Base-by-base conservation (phyloP, 176 grass and related monocot species). In the Themeda triandra region DNA sequence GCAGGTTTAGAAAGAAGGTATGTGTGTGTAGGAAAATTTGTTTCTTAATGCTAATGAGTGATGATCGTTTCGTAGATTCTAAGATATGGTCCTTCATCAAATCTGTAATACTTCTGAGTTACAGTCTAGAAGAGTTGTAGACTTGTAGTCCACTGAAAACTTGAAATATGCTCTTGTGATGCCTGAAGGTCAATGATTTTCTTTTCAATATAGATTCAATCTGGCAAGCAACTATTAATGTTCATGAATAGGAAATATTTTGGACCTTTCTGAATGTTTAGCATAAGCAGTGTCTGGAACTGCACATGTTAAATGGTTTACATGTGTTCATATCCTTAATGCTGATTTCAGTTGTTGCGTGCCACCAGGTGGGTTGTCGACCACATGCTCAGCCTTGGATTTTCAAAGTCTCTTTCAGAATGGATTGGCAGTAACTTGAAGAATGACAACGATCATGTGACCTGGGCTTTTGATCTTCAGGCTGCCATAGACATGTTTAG, bases 391-490 rank as follows among this genome's bases (percentile, higher is more conserved):
- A 86, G 71, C 63, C 88, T 99, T 63, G 93, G 96, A 70, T 96
- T 99, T 89, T 99, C 96, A 8, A 96, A 94, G 49, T 81, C 87
- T 27, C 91, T 96, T 80, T 94, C 96, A 75, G 88, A 94, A 76
- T 99, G 96, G 96, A 96, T 99, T 35, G 96, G 93, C 37, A 94
- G 88, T 89, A 99, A 99, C 79, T 85, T 94, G 67, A 95, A 90
- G 62, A 95, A 92, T 37, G 88, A 80, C 25, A 92, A 86, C 44
- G 86, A 92, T 59, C 88, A 84, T 82, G 83, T 99, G 53, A 85
- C 82, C 13, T 99, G 96, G 96, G 88, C 89, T 65, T 99, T 99
- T 84, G 88, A 96, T 88, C 89, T 99, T 78, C 83, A 94, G 25
- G 87, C 91, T 51, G 93, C 93, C 71, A 96, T 88, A 48, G 93